Conservation (phyloP, 768 basidiomycete genomes). For the Xanthoconium stramineum region DNA sequence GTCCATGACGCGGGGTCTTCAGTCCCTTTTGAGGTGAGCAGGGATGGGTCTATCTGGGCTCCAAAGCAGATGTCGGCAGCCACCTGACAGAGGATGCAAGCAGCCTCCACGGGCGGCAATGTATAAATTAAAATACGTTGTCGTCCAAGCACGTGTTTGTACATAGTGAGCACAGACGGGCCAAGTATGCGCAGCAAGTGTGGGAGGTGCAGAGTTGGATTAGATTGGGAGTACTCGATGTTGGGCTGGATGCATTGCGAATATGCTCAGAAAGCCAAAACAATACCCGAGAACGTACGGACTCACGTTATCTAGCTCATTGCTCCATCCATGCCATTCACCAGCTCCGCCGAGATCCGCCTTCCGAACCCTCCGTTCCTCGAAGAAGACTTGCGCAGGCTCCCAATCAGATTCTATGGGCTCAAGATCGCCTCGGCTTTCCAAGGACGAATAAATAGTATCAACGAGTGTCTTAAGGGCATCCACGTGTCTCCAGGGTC, state of each 20-base stretch:
- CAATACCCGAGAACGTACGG: not conserved
- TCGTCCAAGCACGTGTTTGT: slow-evolving; percentile 75
- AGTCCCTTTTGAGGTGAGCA: slow-evolving; percentile 20
- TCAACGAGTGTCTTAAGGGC: slow-evolving; percentile 60
- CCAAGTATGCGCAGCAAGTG: slow-evolving; percentile 76
- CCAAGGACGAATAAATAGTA: slow-evolving; percentile 50
- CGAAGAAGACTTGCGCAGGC: slow-evolving; percentile 60
- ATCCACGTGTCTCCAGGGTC: slow-evolving; percentile 73
- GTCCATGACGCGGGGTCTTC: slow-evolving; percentile 31
- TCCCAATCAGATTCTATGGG: slow-evolving; percentile 60
- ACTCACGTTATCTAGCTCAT: slow-evolving; percentile 58
- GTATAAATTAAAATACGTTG: slow-evolving; percentile 79
- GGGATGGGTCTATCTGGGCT: slow-evolving; percentile 30
- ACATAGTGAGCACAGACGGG: slow-evolving; percentile 72
- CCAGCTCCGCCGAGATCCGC: slow-evolving; percentile 54
- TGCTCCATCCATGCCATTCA: slow-evolving; percentile 66
- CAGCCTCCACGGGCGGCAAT: slow-evolving; percentile 73
- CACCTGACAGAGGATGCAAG: slow-evolving; percentile 63
- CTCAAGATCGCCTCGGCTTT: slow-evolving; percentile 45
- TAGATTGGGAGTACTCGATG: slow-evolving; percentile 26
- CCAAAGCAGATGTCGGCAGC: slow-evolving; percentile 66
- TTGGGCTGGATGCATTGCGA: slow-evolving; percentile 22
- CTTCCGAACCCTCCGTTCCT: slow-evolving; percentile 51
- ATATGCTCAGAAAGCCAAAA: not conserved
- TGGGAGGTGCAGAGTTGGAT: slow-evolving; percentile 69